Evolutionary conservation across 345 rosid species (phyloP).

Genomic region (Camelina hispida): DNA sequence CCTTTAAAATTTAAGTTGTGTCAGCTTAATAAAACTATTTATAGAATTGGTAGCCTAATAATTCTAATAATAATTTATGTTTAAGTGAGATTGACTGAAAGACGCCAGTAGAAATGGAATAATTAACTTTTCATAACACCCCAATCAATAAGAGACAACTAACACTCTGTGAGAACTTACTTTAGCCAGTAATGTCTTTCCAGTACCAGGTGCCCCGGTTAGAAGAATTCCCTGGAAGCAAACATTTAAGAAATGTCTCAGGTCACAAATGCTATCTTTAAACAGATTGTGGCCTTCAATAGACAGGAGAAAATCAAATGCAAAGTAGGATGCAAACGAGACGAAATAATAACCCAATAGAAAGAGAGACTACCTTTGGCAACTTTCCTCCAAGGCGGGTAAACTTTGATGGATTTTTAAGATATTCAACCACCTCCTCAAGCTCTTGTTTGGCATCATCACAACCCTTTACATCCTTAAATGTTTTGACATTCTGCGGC

Average conservation of each 20-base stretch:
- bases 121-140: conserved; percentile 6
- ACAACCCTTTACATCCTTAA: conserved; percentile 99
- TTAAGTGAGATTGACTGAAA: conserved; percentile 2
- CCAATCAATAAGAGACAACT: neutral
- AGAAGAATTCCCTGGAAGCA: conserved; percentile 88
- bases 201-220: conserved; percentile 99
- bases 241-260: conserved; percentile 28
- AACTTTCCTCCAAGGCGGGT: conserved; percentile 99
- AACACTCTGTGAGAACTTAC: conserved; percentile 47
- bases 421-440: conserved; percentile 97
- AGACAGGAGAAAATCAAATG: conserved; percentile 11
- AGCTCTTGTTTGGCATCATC: conserved; percentile 99
- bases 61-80: neutral
- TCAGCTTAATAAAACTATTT: conserved; percentile 18
- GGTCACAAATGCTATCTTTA: conserved; percentile 21
- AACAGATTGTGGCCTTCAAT: neutral
- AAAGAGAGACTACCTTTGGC: conserved; percentile 77
- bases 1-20: conserved; percentile 55
- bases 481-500: conserved; percentile 92
- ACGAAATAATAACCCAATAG: conserved; percentile 1
- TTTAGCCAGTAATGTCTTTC: conserved; percentile 97
- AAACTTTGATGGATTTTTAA: conserved; percentile 89
- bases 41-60: neutral
- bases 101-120: conserved; percentile 10
- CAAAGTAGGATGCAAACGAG: conserved; percentile 11